These are phyloP conservation scores for Cubamyces lactineus DNA, from an alignment of 768 basidiomycete genomes.

Conservation along the genomic window DNA sequence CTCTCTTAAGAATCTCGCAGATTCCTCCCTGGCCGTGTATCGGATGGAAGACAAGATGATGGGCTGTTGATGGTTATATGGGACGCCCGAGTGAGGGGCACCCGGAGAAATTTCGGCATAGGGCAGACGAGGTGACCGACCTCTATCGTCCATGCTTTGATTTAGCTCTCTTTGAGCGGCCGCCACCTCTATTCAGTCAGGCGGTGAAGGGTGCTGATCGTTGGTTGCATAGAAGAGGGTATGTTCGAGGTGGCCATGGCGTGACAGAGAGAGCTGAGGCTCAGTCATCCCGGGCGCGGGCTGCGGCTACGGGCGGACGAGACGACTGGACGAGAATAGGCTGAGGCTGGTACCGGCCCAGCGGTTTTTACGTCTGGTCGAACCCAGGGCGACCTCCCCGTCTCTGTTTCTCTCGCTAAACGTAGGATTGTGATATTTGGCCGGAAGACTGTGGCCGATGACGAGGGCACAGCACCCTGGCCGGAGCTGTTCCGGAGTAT, in stretches of 20 bases:
- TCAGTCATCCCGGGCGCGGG: neutral
- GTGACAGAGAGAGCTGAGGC: neutral
- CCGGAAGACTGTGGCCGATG: neutral
- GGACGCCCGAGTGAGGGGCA: constrained; percentile 11
- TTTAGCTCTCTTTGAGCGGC: constrained; percentile 3
- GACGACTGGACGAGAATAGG: constrained; percentile 1
- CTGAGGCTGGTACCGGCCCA: neutral
- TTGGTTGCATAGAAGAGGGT: neutral
- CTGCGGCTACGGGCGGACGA: neutral
- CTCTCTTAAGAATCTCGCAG: too few species aligned
- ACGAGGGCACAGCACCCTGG: neutral
- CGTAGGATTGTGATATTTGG: neutral
- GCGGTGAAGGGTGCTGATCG: neutral
- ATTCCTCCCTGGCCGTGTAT: too few species aligned
- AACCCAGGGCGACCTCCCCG: constrained; percentile 2
- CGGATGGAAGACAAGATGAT: constrained; percentile 7
- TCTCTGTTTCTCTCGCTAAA: neutral
- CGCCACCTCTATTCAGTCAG: neutral
- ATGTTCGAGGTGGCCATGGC: constrained; percentile 2
- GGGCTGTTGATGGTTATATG: constrained; percentile 12
- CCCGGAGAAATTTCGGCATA: constrained; percentile 16
- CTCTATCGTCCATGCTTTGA: neutral
- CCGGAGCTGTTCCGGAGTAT: constrained; percentile 23
- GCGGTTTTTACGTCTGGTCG: neutral
- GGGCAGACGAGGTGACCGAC: constrained; percentile 11